Evolutionary conservation across 805 yeast species (phyloP).

Genomic region (Metschnikowia cubensis): DNA sequence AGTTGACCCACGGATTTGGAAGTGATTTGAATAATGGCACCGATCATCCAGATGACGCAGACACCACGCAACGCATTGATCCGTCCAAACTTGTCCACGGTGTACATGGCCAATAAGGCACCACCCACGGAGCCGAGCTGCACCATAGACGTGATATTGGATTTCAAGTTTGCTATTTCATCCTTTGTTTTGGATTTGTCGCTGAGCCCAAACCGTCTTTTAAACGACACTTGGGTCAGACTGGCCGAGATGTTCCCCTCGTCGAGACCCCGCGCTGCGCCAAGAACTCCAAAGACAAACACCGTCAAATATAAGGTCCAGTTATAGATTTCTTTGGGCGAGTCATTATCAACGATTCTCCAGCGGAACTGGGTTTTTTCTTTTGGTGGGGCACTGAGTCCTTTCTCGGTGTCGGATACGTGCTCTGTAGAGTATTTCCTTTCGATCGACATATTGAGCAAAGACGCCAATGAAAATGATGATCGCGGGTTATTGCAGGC

Average conservation of each 20-base stretch:
- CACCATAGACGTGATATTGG: constrained; percentile 57
- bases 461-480: too few species aligned
- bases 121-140: constrained; percentile 56
- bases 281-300: constrained; percentile 50
- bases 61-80: constrained; percentile 43
- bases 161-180: constrained; percentile 43
- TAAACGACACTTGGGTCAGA: constrained; percentile 42
- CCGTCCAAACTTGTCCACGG: constrained; percentile 51
- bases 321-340: constrained; percentile 47
- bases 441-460: neutral
- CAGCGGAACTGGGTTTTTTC: constrained; percentile 17
- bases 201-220: constrained; percentile 39
- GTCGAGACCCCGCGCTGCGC: constrained; percentile 55
- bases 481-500: neutral
- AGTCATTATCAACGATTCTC: constrained; percentile 26
- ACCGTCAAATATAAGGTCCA: constrained; percentile 42
- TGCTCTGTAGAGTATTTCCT: constrained; percentile 1
- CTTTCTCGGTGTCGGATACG: constrained; percentile 3
- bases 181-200: constrained; percentile 32
- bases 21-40: constrained; percentile 48
- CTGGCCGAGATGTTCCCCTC: constrained; percentile 51
- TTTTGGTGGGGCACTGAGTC: neutral
- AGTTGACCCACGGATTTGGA: constrained; percentile 45
- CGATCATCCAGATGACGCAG: constrained; percentile 36
- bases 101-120: constrained; percentile 43